Base-by-base conservation (phyloP, 1,139 yeast species). In the Hansenula lynferdii region DNA sequence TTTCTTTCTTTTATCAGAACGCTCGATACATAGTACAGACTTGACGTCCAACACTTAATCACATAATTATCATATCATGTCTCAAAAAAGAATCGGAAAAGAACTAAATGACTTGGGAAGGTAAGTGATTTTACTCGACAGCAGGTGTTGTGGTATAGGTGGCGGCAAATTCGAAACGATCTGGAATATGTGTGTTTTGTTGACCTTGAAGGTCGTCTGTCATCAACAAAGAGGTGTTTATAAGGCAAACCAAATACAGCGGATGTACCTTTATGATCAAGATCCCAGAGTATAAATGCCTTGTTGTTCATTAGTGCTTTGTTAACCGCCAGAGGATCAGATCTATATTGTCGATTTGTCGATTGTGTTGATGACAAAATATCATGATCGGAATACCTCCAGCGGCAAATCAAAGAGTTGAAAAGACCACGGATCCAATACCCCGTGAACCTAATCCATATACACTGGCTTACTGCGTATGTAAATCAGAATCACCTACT, bases 101-200 rank as follows among this genome's bases (percentile, higher is more conserved):
- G 97, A 90, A 70, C 77, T 90, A 60, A 83, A 85, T 56, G 97
- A 90, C 68, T 77, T 90, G 61, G 96, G 96, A 64, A 82, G 86
- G 92, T 83, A 76, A 67, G 92, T 24, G n/a, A 23, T 9, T 22
- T 9, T 24, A 6, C 15, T 3, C 15, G 26, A 15, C 15, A 11
- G 28, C 28, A 25, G 14, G 21, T n/a, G 26, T 28, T 11, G 3
- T 3, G 4, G n/a, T 20, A 12, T n/a, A 7, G 11, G 10, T 14
- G n/a, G n/a, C n/a, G n/a, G n/a, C n/a, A n/a, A n/a, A n/a, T n/a
- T n/a, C n/a, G n/a, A n/a, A n/a, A n/a, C n/a, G n/a, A n/a, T n/a
- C n/a, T n/a, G n/a, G n/a, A n/a, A n/a, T n/a, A n/a, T n/a, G n/a
- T n/a, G n/a, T n/a, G n/a, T n/a, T n/a, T n/a, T 26, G 18, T 26